A percentile compares a stretch with the other conserved stretches of the same genome.
Evolutionary conservation across 2,329 filamentous ascomycete genomes (phyloP).

Genomic region (Calonectria pseudoreteaudii): DNA sequence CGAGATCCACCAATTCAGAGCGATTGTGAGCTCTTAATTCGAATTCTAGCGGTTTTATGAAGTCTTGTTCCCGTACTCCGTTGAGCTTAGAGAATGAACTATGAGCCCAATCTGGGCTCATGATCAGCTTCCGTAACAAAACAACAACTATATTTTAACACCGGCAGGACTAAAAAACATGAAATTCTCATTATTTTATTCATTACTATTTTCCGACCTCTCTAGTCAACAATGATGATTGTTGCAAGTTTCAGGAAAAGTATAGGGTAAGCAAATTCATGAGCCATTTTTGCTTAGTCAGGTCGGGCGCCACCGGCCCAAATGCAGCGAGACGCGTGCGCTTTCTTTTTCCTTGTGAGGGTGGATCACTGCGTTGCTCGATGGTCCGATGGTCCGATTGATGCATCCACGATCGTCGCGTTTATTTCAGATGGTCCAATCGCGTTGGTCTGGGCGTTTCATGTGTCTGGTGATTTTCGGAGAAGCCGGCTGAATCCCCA

Average conservation of each 20-base stretch:
- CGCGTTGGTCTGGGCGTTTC: not conserved
- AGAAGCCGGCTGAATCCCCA: not conserved
- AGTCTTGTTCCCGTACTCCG: not conserved
- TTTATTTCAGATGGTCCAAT: not conserved
- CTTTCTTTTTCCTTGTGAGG: not conserved
- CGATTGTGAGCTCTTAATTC: not conserved
- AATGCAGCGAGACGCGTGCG: not conserved
- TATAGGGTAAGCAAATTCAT: not conserved
- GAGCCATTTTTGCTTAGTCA: not conserved
- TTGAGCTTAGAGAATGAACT: too few relatives aligned
- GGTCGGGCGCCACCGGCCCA: not conserved
- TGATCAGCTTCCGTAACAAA: not conserved
- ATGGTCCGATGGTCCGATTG: conserved; percentile 8
- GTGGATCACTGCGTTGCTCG: not conserved
- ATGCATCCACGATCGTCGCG: conserved; percentile 2
- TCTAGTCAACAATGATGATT: not conserved
- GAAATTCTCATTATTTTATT: not conserved
- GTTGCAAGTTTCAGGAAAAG: not conserved
- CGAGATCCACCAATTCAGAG: too few relatives aligned
- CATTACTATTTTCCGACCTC: not conserved
- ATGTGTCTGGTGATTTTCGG: conserved; percentile 6
- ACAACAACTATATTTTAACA: not conserved
- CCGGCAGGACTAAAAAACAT: not conserved
- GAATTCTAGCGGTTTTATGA: not conserved
- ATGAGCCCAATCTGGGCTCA: too few relatives aligned